Base-by-base conservation (phyloP, 768 basidiomycete genomes). In the Suillus luteus region DNA sequence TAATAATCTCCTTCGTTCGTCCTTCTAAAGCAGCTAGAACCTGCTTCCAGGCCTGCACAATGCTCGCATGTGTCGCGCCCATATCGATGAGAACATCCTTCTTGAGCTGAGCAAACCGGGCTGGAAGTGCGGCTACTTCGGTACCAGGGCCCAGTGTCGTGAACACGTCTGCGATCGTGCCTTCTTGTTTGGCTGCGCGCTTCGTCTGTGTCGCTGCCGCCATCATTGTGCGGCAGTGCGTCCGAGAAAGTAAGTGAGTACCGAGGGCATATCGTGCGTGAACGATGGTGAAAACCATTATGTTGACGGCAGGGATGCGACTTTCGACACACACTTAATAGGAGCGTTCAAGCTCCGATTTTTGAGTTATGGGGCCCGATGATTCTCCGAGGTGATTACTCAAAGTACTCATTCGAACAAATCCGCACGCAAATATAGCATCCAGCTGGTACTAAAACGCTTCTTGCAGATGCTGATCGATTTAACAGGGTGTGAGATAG, bases 91-190 rank as follows among this genome's bases (percentile, higher is more conserved):
- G 83, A 0, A 91, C 64, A 33, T 74, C 71, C 64, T 80, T 81
- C 77, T 93, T 93, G 31, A 93, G 73, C 7, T 82, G 80, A 0
- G 80, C 67, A 64, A 91, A 92, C 0, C 89, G 81, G 9, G 76
- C 69, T 0, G 88, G 88, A 5, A 91, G 80, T 5, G 72, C 73
- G 1, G 72, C 72, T 5, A 73, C 73, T 1, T 75, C 67, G 46
- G 76, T 74, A 33, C 78, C 78, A 33, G 51, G 49, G 4, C 76
- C 75, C 9, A 84, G 75, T 3, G 81, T 81, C 0, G 79, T 75
- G 64, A 85, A 85, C 31, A 84, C 78, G 37, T 77, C 76, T 24
- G 80, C 79, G 46, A 86, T 83, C 24, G 78, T 73, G n/a, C 76
- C 81, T 49, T 73, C 73, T 19, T 67, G 64, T 68, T 72, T 77